Conservation (phyloP, 176 grass and related monocot species). For the Zoysia pacifica region DNA sequence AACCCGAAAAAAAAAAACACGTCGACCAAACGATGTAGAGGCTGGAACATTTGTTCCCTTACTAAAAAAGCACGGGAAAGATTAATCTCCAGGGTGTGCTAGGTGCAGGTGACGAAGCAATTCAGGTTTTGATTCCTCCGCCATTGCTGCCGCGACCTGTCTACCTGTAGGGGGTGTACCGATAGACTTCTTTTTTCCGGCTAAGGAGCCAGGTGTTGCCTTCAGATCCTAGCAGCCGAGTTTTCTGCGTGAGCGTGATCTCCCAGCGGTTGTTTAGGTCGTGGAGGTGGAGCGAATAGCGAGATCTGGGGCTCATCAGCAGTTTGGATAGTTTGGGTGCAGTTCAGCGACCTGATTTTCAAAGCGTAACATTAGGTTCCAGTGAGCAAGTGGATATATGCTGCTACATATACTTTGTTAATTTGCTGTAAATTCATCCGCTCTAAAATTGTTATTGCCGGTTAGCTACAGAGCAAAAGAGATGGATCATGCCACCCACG, state of each 20-base stretch:
- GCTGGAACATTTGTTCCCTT: too few species aligned
- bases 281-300: neutral
- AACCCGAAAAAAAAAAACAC: too few species aligned
- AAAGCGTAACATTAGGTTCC: conserved; percentile 13
- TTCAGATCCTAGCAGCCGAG: conserved; percentile 4
- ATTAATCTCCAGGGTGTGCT: neutral
- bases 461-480: neutral
- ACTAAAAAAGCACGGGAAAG: neutral
- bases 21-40: too few species aligned
- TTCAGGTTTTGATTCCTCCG: neutral
- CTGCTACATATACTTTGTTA: neutral
- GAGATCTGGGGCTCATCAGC: neutral
- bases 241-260: neutral
- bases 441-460: too few species aligned
- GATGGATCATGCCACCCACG: neutral
- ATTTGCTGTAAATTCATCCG: neutral
- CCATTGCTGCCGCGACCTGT: neutral
- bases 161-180: neutral
- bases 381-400: conserved; percentile 24
- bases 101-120: neutral
- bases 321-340: conserved; percentile 23
- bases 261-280: conserved; percentile 18
- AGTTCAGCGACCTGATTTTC: conserved; percentile 36
- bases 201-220: neutral
- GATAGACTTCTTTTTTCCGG: neutral